Conservation (phyloP, 371 early-diverging fungal species). For the Coemansia sp. region DNA sequence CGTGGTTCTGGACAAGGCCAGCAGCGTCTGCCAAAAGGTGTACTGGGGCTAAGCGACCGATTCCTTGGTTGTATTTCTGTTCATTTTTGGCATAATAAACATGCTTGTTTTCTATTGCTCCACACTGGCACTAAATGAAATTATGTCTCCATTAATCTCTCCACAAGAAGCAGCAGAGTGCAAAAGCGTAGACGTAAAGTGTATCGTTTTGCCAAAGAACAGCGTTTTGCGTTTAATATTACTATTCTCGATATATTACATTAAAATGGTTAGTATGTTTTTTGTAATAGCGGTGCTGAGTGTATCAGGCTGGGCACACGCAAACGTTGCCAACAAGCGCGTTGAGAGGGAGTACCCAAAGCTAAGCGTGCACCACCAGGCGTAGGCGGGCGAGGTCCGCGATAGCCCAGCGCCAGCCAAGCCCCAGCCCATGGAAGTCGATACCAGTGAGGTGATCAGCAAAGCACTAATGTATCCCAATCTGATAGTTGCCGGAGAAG, state of each 20-base stretch:
- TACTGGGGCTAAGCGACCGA: neutral
- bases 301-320: neutral
- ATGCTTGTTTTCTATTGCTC: no score
- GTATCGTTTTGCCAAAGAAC: neutral
- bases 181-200: no score
- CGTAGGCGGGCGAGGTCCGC: neutral
- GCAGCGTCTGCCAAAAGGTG: neutral
- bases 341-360: neutral
- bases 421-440: neutral
- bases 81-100: no score
- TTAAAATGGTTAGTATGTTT: neutral
- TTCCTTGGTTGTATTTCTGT: neutral
- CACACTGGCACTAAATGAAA: no score
- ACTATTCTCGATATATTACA: neutral
- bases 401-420: neutral
- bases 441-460: slow-evolving; percentile 14
- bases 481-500: slow-evolving; percentile 3
- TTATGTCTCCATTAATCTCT: no score
- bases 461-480: slow-evolving; percentile 14
- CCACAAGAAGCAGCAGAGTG: no score
- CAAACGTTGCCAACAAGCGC: neutral
- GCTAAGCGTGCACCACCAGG: slow-evolving; percentile 6
- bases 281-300: neutral
- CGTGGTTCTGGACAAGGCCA: slow-evolving; percentile 18
- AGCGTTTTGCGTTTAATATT: neutral